Evolutionary conservation across 345 rosid species (phyloP), one percentile per base, ranked within the genome.

Genomic region (Citrus hindsii): DNA sequence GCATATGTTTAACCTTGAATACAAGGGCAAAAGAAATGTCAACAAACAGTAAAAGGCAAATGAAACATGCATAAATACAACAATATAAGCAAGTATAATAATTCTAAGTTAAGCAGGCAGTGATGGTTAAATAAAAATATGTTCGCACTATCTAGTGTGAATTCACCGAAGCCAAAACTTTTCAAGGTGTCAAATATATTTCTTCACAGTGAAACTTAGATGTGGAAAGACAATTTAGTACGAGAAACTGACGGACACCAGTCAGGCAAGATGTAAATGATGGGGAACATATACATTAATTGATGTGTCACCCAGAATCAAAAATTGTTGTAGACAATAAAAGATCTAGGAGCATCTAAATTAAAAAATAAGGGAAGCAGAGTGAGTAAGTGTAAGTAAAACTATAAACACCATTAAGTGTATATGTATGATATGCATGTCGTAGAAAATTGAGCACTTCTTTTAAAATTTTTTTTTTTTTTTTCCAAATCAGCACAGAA

Each of bases 1-100:
- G 95, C 92, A 95, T 77, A 85, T 93, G 98, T 88, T 93, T 93
- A 78, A 95, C 99, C 99, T 95, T 88, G 76, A 74, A 75, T 72
- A 4, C 59, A 59, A 73, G 32, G 2, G 40, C 30, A 40, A 69
- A 76, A 74, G 77, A 73, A 71, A 64, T 55, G 40, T 58, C 12
- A 37, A 77, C 48, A 21, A 70, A 55, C 42, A 27, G 37, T 28
- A 30, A 28, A 28, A 48, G 46, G 24, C 33, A 42, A 9, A 73
- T 22, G 48, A 58, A 35, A 27, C 70, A 75, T 75, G 30, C 1
- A 1, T 28, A 38, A 73, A 38, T 73, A 40, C 76, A 42, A 64
- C 16, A 7, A 30, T 16, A 24, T 27, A 25, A 37, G 22, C 48
- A 55, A 33, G 59, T 73, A 59, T 25, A 25, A 60, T 22, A 71